Evolutionary conservation across 768 basidiomycete genomes (phyloP).

Genomic region (Podaxis sp.): DNA sequence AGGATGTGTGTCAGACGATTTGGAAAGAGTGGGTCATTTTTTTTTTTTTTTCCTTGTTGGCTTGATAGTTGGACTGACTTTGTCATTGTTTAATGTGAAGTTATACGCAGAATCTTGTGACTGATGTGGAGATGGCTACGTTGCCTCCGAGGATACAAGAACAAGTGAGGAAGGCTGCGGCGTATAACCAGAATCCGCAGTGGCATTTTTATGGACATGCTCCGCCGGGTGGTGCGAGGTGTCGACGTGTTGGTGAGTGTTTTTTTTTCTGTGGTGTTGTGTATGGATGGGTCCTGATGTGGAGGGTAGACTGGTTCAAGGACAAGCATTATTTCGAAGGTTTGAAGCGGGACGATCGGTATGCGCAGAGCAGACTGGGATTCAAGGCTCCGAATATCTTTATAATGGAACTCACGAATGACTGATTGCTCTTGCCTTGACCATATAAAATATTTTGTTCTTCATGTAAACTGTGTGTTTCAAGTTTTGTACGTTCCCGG

Average conservation of each 20-base stretch:
- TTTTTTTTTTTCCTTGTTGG: neutral
- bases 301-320: slow-evolving; percentile 64
- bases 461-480: neutral
- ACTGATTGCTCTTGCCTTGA: neutral
- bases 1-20: slow-evolving; percentile 64
- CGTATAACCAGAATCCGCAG: slow-evolving; percentile 25
- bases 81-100: slow-evolving; percentile 29
- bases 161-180: slow-evolving; percentile 59
- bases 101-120: slow-evolving; percentile 64
- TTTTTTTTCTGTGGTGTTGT: neutral
- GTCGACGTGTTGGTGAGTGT: slow-evolving; percentile 59
- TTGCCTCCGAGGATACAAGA: slow-evolving; percentile 67
- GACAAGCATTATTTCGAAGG: slow-evolving; percentile 71
- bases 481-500: neutral
- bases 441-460: neutral
- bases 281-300: neutral
- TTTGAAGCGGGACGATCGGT: slow-evolving; percentile 54
- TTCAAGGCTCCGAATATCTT: slow-evolving; percentile 79
- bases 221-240: slow-evolving; percentile 32
- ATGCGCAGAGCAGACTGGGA: slow-evolving; percentile 57
- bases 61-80: neutral
- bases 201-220: slow-evolving; percentile 49
- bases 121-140: slow-evolving; percentile 58
- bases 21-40: slow-evolving; percentile 66
- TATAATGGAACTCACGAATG: slow-evolving; percentile 50